phyloP scores from a whole-genome alignment of 768 basidiomycete genomes.

The Strobilomyces dryophilus region DNA sequence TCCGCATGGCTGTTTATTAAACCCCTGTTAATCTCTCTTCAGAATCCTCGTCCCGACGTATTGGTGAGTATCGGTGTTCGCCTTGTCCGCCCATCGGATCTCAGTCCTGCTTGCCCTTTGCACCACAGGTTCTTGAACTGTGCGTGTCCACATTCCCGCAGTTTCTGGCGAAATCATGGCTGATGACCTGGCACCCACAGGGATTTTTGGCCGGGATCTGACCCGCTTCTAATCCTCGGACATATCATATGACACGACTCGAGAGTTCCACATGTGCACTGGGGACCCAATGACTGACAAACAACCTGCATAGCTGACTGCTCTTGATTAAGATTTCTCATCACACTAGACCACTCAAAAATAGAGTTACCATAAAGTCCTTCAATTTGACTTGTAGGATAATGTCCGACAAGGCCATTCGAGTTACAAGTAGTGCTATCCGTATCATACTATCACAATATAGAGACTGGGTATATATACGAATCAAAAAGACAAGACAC shows the following conservation, averaged over 20 bases:
- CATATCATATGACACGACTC: not conserved
- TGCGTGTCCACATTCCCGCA: conserved; percentile 27
- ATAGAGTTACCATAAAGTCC: conserved; percentile 12
- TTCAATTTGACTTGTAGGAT: conserved; percentile 9
- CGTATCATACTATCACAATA: conserved; percentile 16
- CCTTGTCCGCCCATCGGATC: conserved; percentile 11
- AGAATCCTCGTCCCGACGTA: conserved; percentile 67
- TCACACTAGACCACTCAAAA: not conserved
- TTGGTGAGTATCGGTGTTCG: conserved; percentile 40
- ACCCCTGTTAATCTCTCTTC: conserved; percentile 2
- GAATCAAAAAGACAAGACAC: conserved; percentile 8
- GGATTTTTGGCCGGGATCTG: conserved; percentile 75
- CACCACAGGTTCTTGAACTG: conserved; percentile 65
- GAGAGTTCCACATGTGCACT: not conserved
- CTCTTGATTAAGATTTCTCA: not conserved
- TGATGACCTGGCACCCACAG: conserved; percentile 30
- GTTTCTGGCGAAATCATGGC: conserved; percentile 8
- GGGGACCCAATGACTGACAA: not conserved
- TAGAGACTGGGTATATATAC: conserved; percentile 8
- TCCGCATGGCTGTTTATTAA: conserved; percentile 8
- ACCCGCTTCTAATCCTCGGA: conserved; percentile 51
- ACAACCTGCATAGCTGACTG: not conserved
- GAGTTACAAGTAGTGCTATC: conserved; percentile 21
- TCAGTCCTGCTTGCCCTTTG: conserved; percentile 4
- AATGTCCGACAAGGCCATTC: conserved; percentile 13